A percentile compares a stretch with the other conserved stretches of the same genome.
These are phyloP conservation scores for Epichloe bromicola DNA, from an alignment of 2,329 filamentous ascomycete species.

Conservation along the genomic window DNA sequence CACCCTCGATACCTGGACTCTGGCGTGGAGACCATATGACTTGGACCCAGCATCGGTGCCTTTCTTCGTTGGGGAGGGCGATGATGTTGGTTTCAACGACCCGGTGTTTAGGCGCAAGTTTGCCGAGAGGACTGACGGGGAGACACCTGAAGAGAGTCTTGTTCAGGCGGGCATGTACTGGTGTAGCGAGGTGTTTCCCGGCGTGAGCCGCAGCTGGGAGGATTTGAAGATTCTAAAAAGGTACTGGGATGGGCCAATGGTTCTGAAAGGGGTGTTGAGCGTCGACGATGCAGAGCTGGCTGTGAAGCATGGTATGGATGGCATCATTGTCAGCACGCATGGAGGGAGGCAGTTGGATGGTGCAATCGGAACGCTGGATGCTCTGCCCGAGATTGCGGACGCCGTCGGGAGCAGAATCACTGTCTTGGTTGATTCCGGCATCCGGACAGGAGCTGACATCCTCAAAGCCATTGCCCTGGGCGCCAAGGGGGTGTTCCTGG, in stretches of 20 bases:
- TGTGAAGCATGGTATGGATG: conserved; percentile 23
- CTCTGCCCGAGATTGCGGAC: conserved; percentile 32
- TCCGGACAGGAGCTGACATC: conserved; percentile 26
- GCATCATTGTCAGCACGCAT: conserved; percentile 30
- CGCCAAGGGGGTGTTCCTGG: conserved; percentile 29
- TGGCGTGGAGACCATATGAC: conserved; percentile 57
- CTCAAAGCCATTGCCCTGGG: conserved; percentile 28
- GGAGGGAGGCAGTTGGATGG: conserved; percentile 30
- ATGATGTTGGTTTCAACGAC: conserved; percentile 51
- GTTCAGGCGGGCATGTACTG: conserved; percentile 38
- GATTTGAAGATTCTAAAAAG: conserved; percentile 44
- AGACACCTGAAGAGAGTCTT: conserved; percentile 33
- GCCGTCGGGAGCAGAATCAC: conserved; percentile 45
- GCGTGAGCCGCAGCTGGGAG: conserved; percentile 40
- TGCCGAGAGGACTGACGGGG: conserved; percentile 26
- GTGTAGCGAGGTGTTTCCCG: conserved; percentile 37
- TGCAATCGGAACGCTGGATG: conserved; percentile 37
- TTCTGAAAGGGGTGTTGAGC: conserved; percentile 28
- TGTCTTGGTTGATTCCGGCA: conserved; percentile 36
- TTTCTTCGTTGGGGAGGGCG: conserved; percentile 45
- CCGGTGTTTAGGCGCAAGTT: conserved; percentile 40
- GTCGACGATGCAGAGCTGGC: conserved; percentile 27
- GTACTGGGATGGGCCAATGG: conserved; percentile 43
- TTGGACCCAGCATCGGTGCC: conserved; percentile 50
- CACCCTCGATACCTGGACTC: conserved; percentile 57